Conservation (phyloP, 2,329 filamentous ascomycete species). For the Clarireedia monteithiana region DNA sequence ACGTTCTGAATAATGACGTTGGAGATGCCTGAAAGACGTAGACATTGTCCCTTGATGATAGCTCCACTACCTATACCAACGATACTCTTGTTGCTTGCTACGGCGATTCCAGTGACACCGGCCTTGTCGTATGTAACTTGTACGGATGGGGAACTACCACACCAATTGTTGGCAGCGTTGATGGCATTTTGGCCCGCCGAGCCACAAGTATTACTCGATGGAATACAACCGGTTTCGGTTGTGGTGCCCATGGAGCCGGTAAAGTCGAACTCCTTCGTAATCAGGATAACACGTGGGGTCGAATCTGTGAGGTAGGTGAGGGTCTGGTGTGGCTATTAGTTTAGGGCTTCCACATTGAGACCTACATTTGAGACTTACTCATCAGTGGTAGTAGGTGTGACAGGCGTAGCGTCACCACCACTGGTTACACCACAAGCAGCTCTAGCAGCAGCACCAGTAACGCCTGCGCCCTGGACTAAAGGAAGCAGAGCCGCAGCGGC, state of each 20-base stretch:
- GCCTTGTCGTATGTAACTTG: conserved; percentile 13
- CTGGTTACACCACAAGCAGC: conserved; percentile 36
- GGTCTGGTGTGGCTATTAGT: conserved; percentile 36
- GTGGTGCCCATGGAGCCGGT: conserved; percentile 12
- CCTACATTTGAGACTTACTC: background rate
- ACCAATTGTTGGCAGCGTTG: conserved; percentile 10
- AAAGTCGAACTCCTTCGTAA: conserved; percentile 38
- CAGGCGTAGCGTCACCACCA: conserved; percentile 45
- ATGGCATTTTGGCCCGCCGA: conserved; percentile 13
- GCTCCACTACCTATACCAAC: conserved; percentile 17
- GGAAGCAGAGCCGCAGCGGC: background rate
- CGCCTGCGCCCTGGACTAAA: background rate
- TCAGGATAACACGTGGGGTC: conserved; percentile 47
- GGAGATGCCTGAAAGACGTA: conserved; percentile 18
- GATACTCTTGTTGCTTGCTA: conserved; percentile 24
- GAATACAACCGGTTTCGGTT: conserved; percentile 5
- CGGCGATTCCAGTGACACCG: conserved; percentile 17
- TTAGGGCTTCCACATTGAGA: background rate
- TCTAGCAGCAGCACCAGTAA: conserved; percentile 2
- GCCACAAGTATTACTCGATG: conserved; percentile 8
- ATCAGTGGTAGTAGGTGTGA: conserved; percentile 19
- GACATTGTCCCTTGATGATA: conserved; percentile 22
- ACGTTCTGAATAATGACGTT: conserved; percentile 26
- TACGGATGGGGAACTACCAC: conserved; percentile 4
- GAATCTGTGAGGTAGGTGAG: conserved; percentile 48